phyloP scores from a whole-genome alignment of 768 basidiomycete species.

The Lentinus tigrinus region DNA sequence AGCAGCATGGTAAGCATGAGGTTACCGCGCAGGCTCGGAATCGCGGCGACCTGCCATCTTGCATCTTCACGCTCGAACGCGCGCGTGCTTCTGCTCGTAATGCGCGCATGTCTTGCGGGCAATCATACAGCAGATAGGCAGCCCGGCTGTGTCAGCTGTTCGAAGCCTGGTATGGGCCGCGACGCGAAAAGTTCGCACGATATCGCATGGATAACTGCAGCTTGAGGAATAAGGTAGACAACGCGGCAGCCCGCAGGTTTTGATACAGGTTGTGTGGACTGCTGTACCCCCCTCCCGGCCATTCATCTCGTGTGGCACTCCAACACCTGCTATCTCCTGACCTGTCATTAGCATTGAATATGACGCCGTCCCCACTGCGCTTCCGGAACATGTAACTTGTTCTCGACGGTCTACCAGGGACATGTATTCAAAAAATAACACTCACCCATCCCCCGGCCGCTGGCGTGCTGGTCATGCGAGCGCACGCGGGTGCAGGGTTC shows the following conservation, averaged over 20 bases:
- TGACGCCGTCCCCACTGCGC: slow-evolving; percentile 10
- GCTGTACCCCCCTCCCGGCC: slow-evolving; percentile 1
- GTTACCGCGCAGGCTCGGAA: slow-evolving; percentile 15
- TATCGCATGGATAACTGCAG: neutral
- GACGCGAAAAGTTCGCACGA: slow-evolving; percentile 2
- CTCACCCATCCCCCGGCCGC: slow-evolving; percentile 7
- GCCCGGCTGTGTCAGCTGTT: slow-evolving; percentile 10
- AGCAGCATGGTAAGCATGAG: slow-evolving; percentile 14
- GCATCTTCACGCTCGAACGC: slow-evolving; percentile 1
- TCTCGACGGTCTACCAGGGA: neutral
- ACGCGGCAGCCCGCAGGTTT: slow-evolving; percentile 11
- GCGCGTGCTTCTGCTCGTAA: slow-evolving; percentile 7
- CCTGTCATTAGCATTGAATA: slow-evolving; percentile 2
- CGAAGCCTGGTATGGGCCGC: neutral
- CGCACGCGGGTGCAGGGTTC: slow-evolving; percentile 12
- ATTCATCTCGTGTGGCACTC: neutral
- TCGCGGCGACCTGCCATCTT: slow-evolving; percentile 12
- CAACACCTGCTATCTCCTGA: slow-evolving; percentile 6
- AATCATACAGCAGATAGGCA: slow-evolving; percentile 3
- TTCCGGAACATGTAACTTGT: slow-evolving; percentile 5
- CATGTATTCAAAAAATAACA: neutral
- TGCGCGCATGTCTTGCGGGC: neutral
- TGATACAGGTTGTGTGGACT: slow-evolving; percentile 2
- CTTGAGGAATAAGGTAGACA: neutral
- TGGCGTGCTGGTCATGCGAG: slow-evolving; percentile 7